Evolutionary conservation across 306 rosid genomes (phyloP).

Genomic region (Begonia peltatifolia): DNA sequence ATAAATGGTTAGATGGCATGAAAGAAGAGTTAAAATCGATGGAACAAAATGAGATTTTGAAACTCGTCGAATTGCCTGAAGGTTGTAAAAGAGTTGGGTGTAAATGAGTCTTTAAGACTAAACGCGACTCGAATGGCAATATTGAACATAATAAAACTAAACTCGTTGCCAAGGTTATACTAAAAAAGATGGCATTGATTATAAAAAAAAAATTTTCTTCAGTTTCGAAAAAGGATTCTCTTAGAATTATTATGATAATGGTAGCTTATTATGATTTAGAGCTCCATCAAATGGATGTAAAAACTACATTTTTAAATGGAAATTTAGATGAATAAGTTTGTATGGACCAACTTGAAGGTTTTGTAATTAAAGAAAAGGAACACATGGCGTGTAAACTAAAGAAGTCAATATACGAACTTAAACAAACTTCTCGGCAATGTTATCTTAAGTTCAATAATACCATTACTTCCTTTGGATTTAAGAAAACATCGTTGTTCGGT

Average conservation of each 20-base stretch:
- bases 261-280: background rate
- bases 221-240: background rate
- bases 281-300: constrained; percentile 1
- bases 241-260: background rate
- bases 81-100: too few relatives aligned
- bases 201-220: background rate
- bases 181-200: background rate
- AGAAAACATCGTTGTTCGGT: background rate
- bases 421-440: background rate
- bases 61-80: too few relatives aligned
- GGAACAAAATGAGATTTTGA: too few relatives aligned
- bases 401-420: background rate
- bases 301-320: background rate
- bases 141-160: too few relatives aligned
- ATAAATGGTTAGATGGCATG: too few relatives aligned
- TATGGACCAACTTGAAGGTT: background rate
- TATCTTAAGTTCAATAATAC: background rate
- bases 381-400: too few relatives aligned
- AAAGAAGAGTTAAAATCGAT: too few relatives aligned
- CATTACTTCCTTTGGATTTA: background rate
- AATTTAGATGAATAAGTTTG: background rate
- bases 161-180: background rate
- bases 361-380: background rate
- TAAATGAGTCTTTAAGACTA: too few relatives aligned
- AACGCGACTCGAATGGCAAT: too few relatives aligned